Base-by-base conservation (phyloP, 2,329 filamentous ascomycete genomes). In the Plenodomus lindquistii region DNA sequence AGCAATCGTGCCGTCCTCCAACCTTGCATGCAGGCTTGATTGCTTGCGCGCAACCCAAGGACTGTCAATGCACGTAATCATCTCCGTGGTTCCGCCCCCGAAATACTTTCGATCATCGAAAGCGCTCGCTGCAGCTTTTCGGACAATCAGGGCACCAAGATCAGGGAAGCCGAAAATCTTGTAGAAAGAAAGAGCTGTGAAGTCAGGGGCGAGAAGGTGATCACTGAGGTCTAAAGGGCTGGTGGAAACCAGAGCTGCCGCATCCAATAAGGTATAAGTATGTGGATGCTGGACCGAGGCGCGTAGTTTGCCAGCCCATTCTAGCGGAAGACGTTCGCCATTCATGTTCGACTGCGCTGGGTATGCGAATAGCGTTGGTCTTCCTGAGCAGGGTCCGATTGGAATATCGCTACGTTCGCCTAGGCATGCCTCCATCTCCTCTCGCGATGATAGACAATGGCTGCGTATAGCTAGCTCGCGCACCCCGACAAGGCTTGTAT, bases 91-190 rank as follows among this genome's bases (percentile, higher is more conserved):
- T 9, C 85, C 86, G 21, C 86, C 86, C 17, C 85, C 86, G 60
- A 89, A 88, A 62, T 86, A 89, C 51, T 76, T 79, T 35, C 83
- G 75, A 17, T 79, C 45, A 77, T 73, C 42, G 75, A 78, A 37
- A 81, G 76, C 43, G 35, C 80, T 70, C 2, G 82, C 84, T 3
- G 88, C 83, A 15, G 82, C 78, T 56, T 89, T 92, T 20, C 88
- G 85, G 5, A 97, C 85, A 16, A 97, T 84, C 46, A 97, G 74
- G 1, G 86, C 91, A 1, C 93, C 93, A 1, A 97, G 77, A 65
- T 97, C 89, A 0, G 93, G 93, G 56, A 96, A 97, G 1, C 93
- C 93, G 69, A 97, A 97, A 13, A 96, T 92, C 70, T 97, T 97
- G 75, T 97, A 95, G 57, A 97, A 87, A 66, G 92, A 97, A 21